phyloP scores from a whole-genome alignment of 169 alveolate species.

The Cyclospora cayetanensis region DNA sequence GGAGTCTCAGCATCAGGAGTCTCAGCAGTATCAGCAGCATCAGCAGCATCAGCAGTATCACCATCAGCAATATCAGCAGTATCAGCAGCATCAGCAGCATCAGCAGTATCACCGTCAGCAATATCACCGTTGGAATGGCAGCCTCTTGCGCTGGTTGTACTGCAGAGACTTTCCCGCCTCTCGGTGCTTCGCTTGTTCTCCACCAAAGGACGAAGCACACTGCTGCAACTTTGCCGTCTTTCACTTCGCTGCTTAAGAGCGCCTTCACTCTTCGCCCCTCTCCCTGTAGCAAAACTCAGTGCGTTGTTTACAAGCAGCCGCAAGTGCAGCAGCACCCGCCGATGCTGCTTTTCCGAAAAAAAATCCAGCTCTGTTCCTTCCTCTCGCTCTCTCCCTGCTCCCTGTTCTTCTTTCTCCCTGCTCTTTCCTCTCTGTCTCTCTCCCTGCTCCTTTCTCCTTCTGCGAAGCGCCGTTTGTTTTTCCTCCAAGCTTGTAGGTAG shows the following conservation, averaged over 20 bases:
- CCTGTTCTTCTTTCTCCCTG: too few species aligned
- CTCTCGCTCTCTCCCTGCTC: too few species aligned
- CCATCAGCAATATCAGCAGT: constrained; percentile 2
- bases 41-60: neutral
- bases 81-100: neutral
- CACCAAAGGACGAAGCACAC: neutral
- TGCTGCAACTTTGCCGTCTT: constrained; percentile 17
- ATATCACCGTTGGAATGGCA: constrained; percentile 9
- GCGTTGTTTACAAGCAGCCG: too few species aligned
- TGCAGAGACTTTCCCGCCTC: neutral
- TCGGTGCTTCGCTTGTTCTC: neutral
- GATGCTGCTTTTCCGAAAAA: too few species aligned
- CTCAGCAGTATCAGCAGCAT: neutral
- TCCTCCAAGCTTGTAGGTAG: too few species aligned
- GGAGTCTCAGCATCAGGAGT: neutral
- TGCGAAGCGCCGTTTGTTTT: too few species aligned
- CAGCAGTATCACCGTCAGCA: constrained; percentile 5
- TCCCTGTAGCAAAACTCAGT: neutral
- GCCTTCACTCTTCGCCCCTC: constrained; percentile 25
- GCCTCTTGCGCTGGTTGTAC: constrained; percentile 20
- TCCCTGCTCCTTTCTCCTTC: too few species aligned
- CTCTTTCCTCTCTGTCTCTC: too few species aligned
- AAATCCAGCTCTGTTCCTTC: too few species aligned
- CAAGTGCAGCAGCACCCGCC: too few species aligned
- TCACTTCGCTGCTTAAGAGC: constrained; percentile 2